Conservation (phyloP, 306 rosid species). For the Begonia peltatifolia region DNA sequence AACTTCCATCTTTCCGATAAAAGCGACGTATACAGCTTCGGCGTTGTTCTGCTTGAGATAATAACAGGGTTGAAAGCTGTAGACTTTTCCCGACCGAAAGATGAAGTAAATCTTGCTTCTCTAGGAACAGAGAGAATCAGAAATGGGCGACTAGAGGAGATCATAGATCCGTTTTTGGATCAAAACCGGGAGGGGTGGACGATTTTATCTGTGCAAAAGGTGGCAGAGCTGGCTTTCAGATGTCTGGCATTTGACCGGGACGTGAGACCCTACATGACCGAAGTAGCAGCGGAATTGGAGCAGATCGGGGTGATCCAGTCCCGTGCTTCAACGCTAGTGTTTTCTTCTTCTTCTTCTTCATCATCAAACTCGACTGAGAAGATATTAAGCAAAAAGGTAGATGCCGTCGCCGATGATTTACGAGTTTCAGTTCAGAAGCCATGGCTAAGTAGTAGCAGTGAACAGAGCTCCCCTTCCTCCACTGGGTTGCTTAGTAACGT, state of each 20-base stretch:
- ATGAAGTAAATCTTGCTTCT: constrained; percentile 70
- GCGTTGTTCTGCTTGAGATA: constrained; percentile 85
- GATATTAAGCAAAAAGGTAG: constrained; percentile 18
- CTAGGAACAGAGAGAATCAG: constrained; percentile 54
- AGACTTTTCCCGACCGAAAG: constrained; percentile 63
- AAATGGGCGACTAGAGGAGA: constrained; percentile 48
- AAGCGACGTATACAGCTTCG: constrained; percentile 87
- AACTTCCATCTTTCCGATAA: constrained; percentile 86
- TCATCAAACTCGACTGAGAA: constrained; percentile 40
- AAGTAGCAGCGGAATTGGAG: constrained; percentile 72
- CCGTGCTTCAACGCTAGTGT: constrained; percentile 11
- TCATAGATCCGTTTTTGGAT: constrained; percentile 50
- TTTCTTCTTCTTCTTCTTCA: constrained; percentile 22
- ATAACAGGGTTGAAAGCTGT: constrained; percentile 69
- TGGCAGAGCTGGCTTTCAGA: constrained; percentile 80
- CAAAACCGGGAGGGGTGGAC: constrained; percentile 30
- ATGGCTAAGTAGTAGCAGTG: constrained; percentile 38
- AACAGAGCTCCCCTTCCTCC: constrained; percentile 71
- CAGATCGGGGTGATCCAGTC: constrained; percentile 29
- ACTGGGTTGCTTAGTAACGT: constrained; percentile 46
- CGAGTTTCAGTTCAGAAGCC: constrained; percentile 61
- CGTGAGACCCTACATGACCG: constrained; percentile 85
- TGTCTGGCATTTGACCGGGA: constrained; percentile 87
- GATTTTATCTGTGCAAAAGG: constrained; percentile 38
- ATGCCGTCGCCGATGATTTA: constrained; percentile 29